Base-by-base conservation (phyloP, 2,329 filamentous ascomycete genomes). In the Sodiomyces alkalinus region DNA sequence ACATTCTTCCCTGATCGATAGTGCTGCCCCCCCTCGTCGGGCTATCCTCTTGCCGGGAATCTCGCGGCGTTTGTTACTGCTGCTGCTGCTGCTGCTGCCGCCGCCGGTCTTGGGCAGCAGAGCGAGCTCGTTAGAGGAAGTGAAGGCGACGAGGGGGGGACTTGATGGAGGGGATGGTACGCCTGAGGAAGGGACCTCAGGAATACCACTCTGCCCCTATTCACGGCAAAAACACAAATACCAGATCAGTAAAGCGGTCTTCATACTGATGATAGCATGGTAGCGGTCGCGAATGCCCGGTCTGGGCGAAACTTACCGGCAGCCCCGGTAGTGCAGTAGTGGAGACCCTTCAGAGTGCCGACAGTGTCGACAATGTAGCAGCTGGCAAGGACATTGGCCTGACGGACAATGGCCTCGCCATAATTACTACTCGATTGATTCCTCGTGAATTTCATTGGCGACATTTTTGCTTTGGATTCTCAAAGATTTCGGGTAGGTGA, bases 1-100 rank as follows among this genome's bases (percentile, higher is more conserved):
- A 93, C 86, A 92, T 82, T 93, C 85, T 85, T 80, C 85, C 81
- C 80, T 85, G 70, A 93, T 92, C 65, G 77, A 76, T 62, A 81
- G 74, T 80, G 82, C 75, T 77, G 85, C 85, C 83, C 85, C 85
- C 80, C 80, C 80, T 78, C 68, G 68, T 52, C 69, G 64, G 52
- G 58, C 56, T 51, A 53, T 42, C 45, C 40, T 42, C 33, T 37
- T 40, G 35, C 42, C 51, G 44, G 52, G 51, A 42, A 49, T 51
- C 39, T 55, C 53, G 19, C 27, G 31, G 46, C 51, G 51, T 47
- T 51, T 58, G 47, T 52, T 54, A 36, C 33, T 44, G n/a, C n/a
- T n/a, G n/a, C n/a, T n/a, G 39, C 30, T 37, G 38, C 39, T 41
- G 33, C 32, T 58, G 36, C 33, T 43, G 39, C 30, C 37, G 37